Evolutionary conservation across 2,329 filamentous ascomycete genomes (phyloP).

Genomic region (Botrytis fabae): DNA sequence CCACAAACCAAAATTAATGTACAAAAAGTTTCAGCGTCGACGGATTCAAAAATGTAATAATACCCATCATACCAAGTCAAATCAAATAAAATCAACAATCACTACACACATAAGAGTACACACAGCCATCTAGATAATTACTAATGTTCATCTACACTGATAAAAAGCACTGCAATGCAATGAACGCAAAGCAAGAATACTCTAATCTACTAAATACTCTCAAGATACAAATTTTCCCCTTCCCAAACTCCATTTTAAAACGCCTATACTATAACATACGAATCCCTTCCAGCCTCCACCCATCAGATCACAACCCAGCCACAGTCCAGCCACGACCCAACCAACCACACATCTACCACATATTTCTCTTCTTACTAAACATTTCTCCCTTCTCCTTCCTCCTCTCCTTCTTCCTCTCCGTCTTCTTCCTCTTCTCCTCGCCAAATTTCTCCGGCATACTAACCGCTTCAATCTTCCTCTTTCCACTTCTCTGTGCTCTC

Average conservation of each 20-base stretch:
- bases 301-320: no score
- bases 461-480: slow-evolving; percentile 88
- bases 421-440: slow-evolving; percentile 76
- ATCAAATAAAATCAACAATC: no score
- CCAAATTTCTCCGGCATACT: slow-evolving; percentile 77
- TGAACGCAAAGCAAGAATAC: no score
- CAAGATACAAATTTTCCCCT: neutral
- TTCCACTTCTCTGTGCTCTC: slow-evolving; percentile 72
- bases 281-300: neutral
- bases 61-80: neutral
- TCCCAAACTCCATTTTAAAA: neutral
- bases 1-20: rapidly evolving
- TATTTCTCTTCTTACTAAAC: slow-evolving; percentile 51
- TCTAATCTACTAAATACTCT: neutral
- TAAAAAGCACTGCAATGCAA: no score
- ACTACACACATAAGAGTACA: no score
- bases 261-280: neutral
- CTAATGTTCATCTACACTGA: neutral
- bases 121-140: neutral
- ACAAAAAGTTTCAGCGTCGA: neutral
- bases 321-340: neutral
- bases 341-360: slow-evolving; percentile 26
- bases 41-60: neutral
- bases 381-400: slow-evolving; percentile 76
- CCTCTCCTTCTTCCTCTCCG: slow-evolving; percentile 80